phyloP scores from a whole-genome alignment of 2,329 filamentous ascomycete species.

The Pyricularia grisea region DNA sequence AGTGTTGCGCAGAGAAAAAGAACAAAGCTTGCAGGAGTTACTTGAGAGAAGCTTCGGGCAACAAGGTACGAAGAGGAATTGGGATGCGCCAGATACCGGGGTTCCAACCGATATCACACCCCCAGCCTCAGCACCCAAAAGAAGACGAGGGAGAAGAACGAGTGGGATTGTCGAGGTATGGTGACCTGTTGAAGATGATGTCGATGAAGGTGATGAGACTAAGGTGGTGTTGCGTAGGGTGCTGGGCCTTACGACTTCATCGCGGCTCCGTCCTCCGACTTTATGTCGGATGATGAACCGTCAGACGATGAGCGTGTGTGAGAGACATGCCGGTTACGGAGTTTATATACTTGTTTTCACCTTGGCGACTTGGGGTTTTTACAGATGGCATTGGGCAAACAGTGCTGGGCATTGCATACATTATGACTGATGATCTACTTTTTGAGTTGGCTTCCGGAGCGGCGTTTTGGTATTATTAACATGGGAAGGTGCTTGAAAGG shows the following conservation, averaged over 20 bases:
- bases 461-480: background rate
- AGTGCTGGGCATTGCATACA: background rate
- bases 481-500: background rate
- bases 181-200: background rate
- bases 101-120: background rate
- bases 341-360: background rate
- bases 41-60: constrained; percentile 32
- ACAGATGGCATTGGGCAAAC: background rate
- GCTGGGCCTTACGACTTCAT: background rate
- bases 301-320: background rate
- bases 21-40: constrained; percentile 25
- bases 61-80: constrained; percentile 10
- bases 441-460: background rate
- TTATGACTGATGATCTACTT: background rate
- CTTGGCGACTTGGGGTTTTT: background rate
- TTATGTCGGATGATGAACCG: background rate
- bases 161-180: background rate
- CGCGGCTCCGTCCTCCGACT: background rate
- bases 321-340: background rate
- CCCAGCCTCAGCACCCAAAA: background rate
- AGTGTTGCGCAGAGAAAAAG: constrained; percentile 21
- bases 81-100: background rate
- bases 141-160: background rate
- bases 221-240: background rate
- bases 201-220: background rate